A percentile compares a stretch with the other conserved stretches of the same genome.
Evolutionary conservation across 2,329 filamentous ascomycete species (phyloP).

Genomic region (Leptoxyphium fumago): DNA sequence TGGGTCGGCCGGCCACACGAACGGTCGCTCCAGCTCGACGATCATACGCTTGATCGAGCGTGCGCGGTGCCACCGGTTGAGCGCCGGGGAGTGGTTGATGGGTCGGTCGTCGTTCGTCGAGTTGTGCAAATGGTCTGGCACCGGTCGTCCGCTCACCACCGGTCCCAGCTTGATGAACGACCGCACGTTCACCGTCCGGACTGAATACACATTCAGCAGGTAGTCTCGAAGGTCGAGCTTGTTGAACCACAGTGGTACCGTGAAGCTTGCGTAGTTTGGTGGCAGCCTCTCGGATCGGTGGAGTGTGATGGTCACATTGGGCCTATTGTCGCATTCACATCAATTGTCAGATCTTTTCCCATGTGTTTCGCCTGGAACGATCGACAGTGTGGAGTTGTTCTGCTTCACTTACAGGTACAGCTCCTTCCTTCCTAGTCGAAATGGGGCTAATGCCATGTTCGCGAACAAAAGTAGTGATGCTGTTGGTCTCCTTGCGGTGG

Average conservation of each 20-base stretch:
- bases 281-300: constrained; percentile 58
- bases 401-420: constrained; percentile 20
- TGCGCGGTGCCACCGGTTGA: constrained; percentile 49
- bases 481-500: background rate
- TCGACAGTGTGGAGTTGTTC: background rate
- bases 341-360: no score
- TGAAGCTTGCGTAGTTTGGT: constrained; percentile 74
- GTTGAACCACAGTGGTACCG: constrained; percentile 80
- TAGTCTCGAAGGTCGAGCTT: constrained; percentile 96
- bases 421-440: constrained; percentile 21
- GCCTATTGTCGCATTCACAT: constrained; percentile 36
- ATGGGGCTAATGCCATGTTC: constrained; percentile 8
- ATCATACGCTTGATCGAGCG: constrained; percentile 81
- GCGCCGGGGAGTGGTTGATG: background rate
- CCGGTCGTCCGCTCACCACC: constrained; percentile 36
- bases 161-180: constrained; percentile 63
- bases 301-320: constrained; percentile 66
- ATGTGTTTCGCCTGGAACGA: background rate
- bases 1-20: constrained; percentile 69
- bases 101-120: constrained; percentile 5
- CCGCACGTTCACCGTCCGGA: constrained; percentile 58
- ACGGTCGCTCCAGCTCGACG: constrained; percentile 73
- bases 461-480: background rate
- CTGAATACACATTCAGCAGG: constrained; percentile 70
- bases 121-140: constrained; percentile 25